Conservation (phyloP, 768 basidiomycete species). For the Russula dissimulans region DNA sequence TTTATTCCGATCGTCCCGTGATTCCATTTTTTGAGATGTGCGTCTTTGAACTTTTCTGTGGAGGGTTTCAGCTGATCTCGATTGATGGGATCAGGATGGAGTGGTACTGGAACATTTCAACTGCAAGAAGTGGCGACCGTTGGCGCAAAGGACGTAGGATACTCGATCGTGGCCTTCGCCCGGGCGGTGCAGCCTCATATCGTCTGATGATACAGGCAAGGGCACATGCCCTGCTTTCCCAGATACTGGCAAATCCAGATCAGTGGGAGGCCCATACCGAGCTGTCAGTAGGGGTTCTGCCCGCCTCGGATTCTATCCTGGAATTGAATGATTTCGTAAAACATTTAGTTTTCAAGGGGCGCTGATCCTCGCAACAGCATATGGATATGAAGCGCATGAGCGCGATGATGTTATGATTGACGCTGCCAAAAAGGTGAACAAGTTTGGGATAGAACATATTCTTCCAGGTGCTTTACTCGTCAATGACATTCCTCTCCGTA, state of each 20-base stretch:
- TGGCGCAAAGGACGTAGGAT: conserved; percentile 1
- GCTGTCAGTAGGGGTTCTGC: neutral
- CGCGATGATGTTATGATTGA: neutral
- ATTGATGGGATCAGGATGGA: neutral
- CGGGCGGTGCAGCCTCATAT: neutral
- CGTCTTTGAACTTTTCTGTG: neutral
- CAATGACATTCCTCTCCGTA: neutral
- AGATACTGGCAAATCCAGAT: neutral
- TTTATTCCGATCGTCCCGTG: neutral
- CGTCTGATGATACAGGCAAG: neutral
- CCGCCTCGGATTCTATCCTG: neutral
- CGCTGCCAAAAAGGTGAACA: neutral
- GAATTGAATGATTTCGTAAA: neutral
- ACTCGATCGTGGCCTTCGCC: conserved; percentile 5
- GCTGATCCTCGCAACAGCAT: neutral
- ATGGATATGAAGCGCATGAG: neutral
- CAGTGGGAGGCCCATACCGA: neutral
- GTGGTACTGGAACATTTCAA: neutral
- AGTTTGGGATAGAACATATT: neutral
- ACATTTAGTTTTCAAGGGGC: neutral
- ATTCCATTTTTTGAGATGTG: conserved; percentile 1
- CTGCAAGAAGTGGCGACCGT: neutral
- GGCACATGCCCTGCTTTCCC: neutral
- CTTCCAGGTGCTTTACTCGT: neutral
- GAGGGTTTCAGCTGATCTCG: neutral